Evolutionary conservation across 1,284 basidiomycete genomes (phyloP).

Genomic region (Leccinum solheimii): DNA sequence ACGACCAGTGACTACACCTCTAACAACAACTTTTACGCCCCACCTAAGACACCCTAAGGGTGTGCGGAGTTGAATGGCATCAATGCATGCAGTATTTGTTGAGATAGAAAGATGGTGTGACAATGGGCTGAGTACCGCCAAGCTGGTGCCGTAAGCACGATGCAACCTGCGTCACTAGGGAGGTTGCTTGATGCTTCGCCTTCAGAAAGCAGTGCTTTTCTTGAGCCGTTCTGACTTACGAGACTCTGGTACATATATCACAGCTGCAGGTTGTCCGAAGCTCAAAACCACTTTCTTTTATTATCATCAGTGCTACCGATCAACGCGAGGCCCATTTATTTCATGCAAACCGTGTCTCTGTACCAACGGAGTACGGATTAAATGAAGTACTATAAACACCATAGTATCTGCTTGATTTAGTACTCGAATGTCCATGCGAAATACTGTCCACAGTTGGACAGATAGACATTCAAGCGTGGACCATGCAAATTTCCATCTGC

Average conservation of each 20-base stretch:
- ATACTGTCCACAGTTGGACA: constrained; percentile 29
- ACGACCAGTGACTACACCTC: neutral
- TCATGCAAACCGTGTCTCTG: neutral
- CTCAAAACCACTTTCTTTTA: neutral
- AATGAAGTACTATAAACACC: neutral
- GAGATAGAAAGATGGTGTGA: no score
- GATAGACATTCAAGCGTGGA: constrained; percentile 71
- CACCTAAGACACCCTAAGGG: neutral
- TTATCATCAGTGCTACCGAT: neutral
- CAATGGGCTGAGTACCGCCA: no score
- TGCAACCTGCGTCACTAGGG: neutral
- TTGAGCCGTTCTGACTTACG: neutral
- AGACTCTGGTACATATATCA: no score
- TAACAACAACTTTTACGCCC: neutral
- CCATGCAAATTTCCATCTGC: constrained; percentile 52
- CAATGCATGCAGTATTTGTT: neutral
- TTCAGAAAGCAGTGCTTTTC: neutral
- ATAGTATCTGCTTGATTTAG: constrained; percentile 56
- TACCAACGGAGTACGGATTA: neutral
- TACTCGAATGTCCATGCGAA: constrained; percentile 64
- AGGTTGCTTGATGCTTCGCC: neutral
- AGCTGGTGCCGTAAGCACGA: no score
- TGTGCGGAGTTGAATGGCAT: neutral
- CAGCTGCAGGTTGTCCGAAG: neutral
- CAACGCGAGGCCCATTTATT: neutral